phyloP scores from a whole-genome alignment of 371 early-diverging fungal genomes.

The Massospora cicadina region DNA sequence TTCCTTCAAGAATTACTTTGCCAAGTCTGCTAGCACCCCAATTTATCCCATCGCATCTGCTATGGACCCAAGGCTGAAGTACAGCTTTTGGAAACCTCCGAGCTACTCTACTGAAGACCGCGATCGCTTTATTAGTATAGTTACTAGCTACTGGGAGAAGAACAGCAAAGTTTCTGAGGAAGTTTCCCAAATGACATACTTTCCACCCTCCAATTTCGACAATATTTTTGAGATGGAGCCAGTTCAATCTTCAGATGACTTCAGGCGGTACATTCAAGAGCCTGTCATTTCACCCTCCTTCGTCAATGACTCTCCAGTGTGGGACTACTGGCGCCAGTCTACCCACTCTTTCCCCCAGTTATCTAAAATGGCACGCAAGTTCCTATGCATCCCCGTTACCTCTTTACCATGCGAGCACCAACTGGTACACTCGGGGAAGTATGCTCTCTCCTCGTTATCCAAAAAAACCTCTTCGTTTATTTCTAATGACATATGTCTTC shows the following conservation, averaged over 20 bases:
- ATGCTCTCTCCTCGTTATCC: neutral
- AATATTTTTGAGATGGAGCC: neutral
- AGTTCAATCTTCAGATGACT: neutral
- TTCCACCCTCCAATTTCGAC: neutral
- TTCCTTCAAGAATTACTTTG: neutral
- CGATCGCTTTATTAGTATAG: neutral
- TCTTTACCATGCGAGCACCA: slow-evolving; percentile 5
- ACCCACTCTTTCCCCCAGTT: slow-evolving; percentile 3
- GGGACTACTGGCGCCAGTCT: neutral
- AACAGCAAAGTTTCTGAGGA: neutral
- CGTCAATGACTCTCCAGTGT: neutral
- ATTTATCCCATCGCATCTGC: neutral
- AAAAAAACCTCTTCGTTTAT: neutral
- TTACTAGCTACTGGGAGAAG: neutral
- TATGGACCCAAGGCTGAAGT: neutral
- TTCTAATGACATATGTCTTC: neutral
- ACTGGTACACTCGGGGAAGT: slow-evolving; percentile 1
- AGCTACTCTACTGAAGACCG: neutral
- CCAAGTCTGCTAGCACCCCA: neutral
- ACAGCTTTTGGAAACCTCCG: neutral
- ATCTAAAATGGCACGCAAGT: slow-evolving; percentile 9
- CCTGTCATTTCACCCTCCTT: neutral
- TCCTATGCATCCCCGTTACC: slow-evolving; percentile 9
- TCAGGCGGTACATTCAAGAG: neutral
- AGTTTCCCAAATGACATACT: neutral